Percentiles rank a stretch among this genome's conserved stretches.
These are phyloP conservation scores for Prunus salicina DNA, from an alignment of 306 rosid genomes.

Conservation along the genomic window DNA sequence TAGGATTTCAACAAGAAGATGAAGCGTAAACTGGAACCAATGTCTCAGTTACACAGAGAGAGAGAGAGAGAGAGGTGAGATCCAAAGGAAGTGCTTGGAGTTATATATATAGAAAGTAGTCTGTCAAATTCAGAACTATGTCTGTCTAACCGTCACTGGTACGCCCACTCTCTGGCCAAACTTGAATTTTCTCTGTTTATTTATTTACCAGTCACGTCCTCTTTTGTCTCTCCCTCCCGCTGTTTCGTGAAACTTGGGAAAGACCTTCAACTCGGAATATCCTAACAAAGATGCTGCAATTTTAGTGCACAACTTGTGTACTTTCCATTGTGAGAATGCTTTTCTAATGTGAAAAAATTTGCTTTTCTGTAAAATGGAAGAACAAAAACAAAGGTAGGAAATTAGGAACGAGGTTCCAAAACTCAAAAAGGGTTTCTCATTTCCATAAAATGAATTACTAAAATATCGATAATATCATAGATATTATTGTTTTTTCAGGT, in stretches of 20 bases:
- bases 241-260: background rate
- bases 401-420: too few relatives aligned
- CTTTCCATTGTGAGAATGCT: background rate
- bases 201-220: background rate
- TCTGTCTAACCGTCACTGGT: background rate
- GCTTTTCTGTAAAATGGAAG: background rate
- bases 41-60: slow-evolving; percentile 7
- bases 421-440: too few relatives aligned
- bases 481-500: too few relatives aligned
- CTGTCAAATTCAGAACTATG: background rate
- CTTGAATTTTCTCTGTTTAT: background rate
- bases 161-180: background rate
- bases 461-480: too few relatives aligned
- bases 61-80: slow-evolving; percentile 20
- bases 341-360: background rate
- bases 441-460: too few relatives aligned
- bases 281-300: background rate
- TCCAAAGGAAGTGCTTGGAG: slow-evolving; percentile 5
- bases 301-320: background rate
- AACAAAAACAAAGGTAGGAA: background rate
- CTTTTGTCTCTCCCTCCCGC: background rate
- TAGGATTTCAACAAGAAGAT: slow-evolving; percentile 8
- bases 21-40: slow-evolving; percentile 12
- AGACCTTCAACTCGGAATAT: background rate
- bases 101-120: slow-evolving; percentile 26